These are phyloP conservation scores for Claviceps sp. DNA, from an alignment of 2,329 filamentous ascomycete species.

Conservation along the genomic window DNA sequence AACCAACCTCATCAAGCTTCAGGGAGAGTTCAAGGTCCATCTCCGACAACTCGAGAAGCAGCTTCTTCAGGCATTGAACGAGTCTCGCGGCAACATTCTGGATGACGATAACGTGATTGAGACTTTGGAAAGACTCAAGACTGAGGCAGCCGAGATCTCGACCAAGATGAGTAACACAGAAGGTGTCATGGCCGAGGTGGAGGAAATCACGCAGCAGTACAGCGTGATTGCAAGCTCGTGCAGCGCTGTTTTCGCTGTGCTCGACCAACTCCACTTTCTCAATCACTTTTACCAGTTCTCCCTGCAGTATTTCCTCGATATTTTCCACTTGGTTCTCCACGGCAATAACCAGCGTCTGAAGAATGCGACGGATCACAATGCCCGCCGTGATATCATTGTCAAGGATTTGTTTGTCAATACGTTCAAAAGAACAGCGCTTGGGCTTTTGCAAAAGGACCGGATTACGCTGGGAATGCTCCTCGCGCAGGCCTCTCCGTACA, in stretches of 20 bases:
- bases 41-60: slow-evolving; percentile 90
- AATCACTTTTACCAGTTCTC: slow-evolving; percentile 99
- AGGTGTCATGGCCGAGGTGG: slow-evolving; percentile 95
- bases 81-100: slow-evolving; percentile 92
- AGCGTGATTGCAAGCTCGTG: slow-evolving; percentile 85
- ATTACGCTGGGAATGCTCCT: slow-evolving; percentile 91
- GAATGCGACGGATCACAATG: slow-evolving; percentile 59
- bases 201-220: slow-evolving; percentile 90
- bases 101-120: slow-evolving; percentile 98
- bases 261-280: slow-evolving; percentile 94
- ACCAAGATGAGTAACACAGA: slow-evolving; percentile 94
- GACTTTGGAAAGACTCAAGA: slow-evolving; percentile 94
- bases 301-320: slow-evolving; percentile 92
- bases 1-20: slow-evolving; percentile 94
- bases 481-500: slow-evolving; percentile 87
- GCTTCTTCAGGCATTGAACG: slow-evolving; percentile 86
- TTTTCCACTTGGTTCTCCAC: slow-evolving; percentile 85
- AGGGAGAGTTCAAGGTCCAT: slow-evolving; percentile 98
- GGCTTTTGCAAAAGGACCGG: slow-evolving; percentile 83
- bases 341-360: slow-evolving; percentile 56
- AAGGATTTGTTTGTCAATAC: slow-evolving; percentile 82
- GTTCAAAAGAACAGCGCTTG: slow-evolving; percentile 86
- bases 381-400: slow-evolving; percentile 78
- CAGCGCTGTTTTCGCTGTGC: slow-evolving; percentile 90
- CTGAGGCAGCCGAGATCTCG: slow-evolving; percentile 90